Base-by-base conservation (phyloP, 148 eudicot genomes). In the Pouteria glomerata region DNA sequence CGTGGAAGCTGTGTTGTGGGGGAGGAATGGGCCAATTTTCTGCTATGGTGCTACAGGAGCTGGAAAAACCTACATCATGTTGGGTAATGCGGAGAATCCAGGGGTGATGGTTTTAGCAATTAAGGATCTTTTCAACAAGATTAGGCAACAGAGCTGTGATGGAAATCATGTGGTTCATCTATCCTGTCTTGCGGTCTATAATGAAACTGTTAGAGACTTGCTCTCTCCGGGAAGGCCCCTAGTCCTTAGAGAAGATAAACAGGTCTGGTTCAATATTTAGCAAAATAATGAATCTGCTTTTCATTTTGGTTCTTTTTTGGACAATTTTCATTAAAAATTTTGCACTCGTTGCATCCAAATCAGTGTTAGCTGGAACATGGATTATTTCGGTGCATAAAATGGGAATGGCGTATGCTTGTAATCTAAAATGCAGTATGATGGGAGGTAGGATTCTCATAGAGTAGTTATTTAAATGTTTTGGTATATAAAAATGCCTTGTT, bases 11-110 rank as follows among this genome's bases (percentile, higher is more conserved):
- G 96, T 92, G 78, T 79, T 92, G 64, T 87, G 86, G 75, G 97
- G 96, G 57, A 83, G 90, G 70, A 92, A 92, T 75, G 97, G 96
- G 5, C 86, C 97, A 47, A 96, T 92, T 11, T 89, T 89, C 83
- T 90, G 97, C 75, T 92, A 92, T 60, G 97, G 96, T 0, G 97
- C 97, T 1, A 92, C 97, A 10, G 96, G 97, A 65, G 97, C 97
- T 7, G 97, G 97, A 8, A 92, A 92, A 68, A 92, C 97, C 3
- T 88, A 86, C 78, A 92, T 96, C 33, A 92, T 92, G 97, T 82
- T 92, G 16, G 96, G 97, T 18, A 88, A 91, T 15, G 76, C 86
- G 19, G 93, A 83, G 74, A 89, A 71, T 79, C 97, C 96, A 14
- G 97, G 97, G 27, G 97, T 92, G 26, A 92, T 92, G 96, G 93